Base-by-base conservation (phyloP, 2,329 filamentous ascomycete species). In the Penicillium sp. region DNA sequence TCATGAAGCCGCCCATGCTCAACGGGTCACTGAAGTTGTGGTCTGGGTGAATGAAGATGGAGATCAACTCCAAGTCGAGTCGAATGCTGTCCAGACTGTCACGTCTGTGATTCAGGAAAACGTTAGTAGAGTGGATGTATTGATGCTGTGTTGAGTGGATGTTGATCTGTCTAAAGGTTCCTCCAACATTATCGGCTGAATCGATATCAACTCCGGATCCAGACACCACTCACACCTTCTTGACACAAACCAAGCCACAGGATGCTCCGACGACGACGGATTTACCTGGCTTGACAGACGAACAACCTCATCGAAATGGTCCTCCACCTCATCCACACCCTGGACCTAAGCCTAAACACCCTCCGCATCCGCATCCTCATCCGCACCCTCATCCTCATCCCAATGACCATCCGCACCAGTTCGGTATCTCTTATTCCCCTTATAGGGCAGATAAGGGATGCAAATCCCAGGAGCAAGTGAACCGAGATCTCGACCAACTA, bases 401-500 rank as follows among this genome's bases (percentile, higher is more conserved):
- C n/a, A 38, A 36, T 18, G 32, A 22, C 16, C 26, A 50, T n/a
- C 22, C 35, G 2, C 16, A 37, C 9, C 38, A 44, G 16, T 59
- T 69, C 45, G 77, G 76, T 31, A 71, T 81, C 36, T 68, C 70
- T 5, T 82, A 80, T 60, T 72, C 74, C 18, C 75, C 77, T 10
- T 81, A 79, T 62, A 71, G 69, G 35, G 59, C 52, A 30, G 70
- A 75, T 42, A 69, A 75, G 18, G 64, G 64, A 39, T 93, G 86
- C 74, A 92, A 90, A 62, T 69, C 73, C 4, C 67, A 73, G 36
- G 64, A 68, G 1, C 69, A 85, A 50, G 73, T 93, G 35, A 69
- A 75, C 42, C 57, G 65, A 13, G 86, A 94, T 54, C 76, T 92
- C 50, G 65, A 67, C 11, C 65, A 64, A 31, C 65, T 80, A 35